Evolutionary conservation across 2,329 filamentous ascomycete species (phyloP), one percentile per base, ranked within the genome.

Genomic region (Apiospora malaysiana): DNA sequence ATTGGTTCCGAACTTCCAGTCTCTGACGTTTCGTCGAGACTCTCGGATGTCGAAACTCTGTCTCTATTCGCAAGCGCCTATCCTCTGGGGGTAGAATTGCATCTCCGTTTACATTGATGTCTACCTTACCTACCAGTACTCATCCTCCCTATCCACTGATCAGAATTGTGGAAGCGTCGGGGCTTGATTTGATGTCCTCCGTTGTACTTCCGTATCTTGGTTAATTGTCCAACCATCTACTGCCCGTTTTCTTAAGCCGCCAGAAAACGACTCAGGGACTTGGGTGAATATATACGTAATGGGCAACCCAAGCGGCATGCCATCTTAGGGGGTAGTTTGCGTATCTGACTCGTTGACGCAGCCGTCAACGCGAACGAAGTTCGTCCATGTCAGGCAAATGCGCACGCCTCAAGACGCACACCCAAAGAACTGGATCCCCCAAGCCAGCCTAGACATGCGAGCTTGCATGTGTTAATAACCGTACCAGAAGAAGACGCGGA

Each of bases 401-500:
- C 47, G 14, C 47, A 25, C 47, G 32, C 32, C 32, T 32, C 32
- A 6, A 32, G 32, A 32, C 32, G 27, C 51, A 59, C 51, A 59
- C 27, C 4, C 14, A 45, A 59, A 59, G 51, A 37, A 59, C 27
- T 37, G 51, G 51, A 59, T 21, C 51, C 16, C 6, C 3, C 45
- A 12, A 32, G 8, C 51, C 27, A 18, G 27, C 27, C 51, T 10
- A 59, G 51, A 21, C 51, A 37, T 59, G 51, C 51, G 37, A 42
- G 27, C 51, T 59, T 59, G 5, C 51, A 59, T 14, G 47, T 27
- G 25, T 51, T 59, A 59, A 27, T 7, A 59, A 32, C 2, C 51
- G 51, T 32, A 27, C 27, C 51, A 59, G 51, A 59, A 59, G 51
- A 59, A 59, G 51, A 59, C 21, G 51, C 51, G 51, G 51, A 32